Evolutionary conservation across 2,329 filamentous ascomycete species (phyloP).

Genomic region (Cladobotryum mycophilum): DNA sequence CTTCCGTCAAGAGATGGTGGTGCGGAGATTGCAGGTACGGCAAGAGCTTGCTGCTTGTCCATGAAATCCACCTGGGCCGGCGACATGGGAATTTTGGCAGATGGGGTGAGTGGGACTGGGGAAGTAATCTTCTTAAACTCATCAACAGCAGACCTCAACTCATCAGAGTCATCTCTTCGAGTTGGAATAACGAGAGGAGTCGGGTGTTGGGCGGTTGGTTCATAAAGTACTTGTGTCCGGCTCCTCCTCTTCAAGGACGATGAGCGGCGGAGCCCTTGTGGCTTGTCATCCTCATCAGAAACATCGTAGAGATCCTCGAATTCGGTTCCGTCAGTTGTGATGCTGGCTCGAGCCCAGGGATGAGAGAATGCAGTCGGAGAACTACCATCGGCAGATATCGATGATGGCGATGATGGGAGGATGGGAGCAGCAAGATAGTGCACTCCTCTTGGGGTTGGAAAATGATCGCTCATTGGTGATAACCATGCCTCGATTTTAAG

Average conservation of each 20-base stretch:
- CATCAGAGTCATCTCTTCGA: constrained; percentile 26
- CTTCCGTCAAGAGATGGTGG: constrained; percentile 88
- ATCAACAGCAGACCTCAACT: constrained; percentile 39
- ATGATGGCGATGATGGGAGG: constrained; percentile 55
- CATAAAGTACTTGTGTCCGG: constrained; percentile 28
- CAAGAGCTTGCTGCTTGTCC: constrained; percentile 52
- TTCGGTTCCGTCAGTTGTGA: constrained; percentile 60
- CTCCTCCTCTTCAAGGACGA: constrained; percentile 36
- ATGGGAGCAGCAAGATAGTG: constrained; percentile 59
- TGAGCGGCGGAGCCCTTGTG: constrained; percentile 19
- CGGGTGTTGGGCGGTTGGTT: constrained; percentile 30
- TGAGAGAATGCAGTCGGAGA: constrained; percentile 52
- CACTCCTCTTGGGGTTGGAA: constrained; percentile 64
- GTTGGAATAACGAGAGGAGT: constrained; percentile 47
- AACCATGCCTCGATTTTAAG: constrained; percentile 54
- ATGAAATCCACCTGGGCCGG: constrained; percentile 69
- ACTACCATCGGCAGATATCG: constrained; percentile 44
- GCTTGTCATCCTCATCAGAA: constrained; percentile 55
- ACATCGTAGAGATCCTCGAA: constrained; percentile 87
- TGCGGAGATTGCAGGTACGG: constrained; percentile 68
- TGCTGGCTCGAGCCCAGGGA: constrained; percentile 58
- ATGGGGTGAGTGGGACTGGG: constrained; percentile 57
- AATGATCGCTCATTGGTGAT: constrained; percentile 56
- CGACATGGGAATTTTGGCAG: constrained; percentile 66
- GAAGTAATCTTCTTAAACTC: constrained; percentile 46